A percentile compares a stretch with the other conserved stretches of the same genome.
Evolutionary conservation across 2,329 filamentous ascomycete genomes (phyloP).

Genomic region (Didymosphaeria variabile): DNA sequence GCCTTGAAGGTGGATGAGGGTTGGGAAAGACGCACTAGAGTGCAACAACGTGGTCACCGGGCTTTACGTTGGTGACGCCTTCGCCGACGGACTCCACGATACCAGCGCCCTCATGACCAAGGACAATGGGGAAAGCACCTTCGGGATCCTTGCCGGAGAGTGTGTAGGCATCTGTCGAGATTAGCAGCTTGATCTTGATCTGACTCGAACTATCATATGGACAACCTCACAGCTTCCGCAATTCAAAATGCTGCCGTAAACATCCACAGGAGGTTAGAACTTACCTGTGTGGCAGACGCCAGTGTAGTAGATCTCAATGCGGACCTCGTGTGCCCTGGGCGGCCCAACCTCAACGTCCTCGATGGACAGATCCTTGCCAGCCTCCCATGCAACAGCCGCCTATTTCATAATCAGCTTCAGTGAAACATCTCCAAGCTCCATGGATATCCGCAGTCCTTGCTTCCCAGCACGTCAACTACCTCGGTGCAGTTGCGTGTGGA

Average conservation of each 20-base stretch:
- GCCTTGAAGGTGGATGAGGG: background rate
- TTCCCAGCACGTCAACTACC: conserved; percentile 3
- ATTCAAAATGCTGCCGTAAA: background rate
- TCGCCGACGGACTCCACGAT: conserved; percentile 73
- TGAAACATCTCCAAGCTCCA: conserved; percentile 12
- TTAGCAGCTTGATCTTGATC: background rate
- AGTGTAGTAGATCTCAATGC: conserved; percentile 96
- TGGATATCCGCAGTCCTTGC: conserved; percentile 15
- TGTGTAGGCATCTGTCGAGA: conserved; percentile 67
- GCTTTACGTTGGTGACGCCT: conserved; percentile 93
- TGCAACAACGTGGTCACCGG: conserved; percentile 80
- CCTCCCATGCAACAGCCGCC: conserved; percentile 97
- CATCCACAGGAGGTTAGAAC: conserved; percentile 13
- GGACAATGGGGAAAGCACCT: conserved; percentile 61
- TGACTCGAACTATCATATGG: background rate
- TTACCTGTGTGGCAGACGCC: conserved; percentile 97
- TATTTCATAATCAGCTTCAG: conserved; percentile 43
- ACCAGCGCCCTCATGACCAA: conserved; percentile 54
- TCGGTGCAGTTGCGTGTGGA: background rate
- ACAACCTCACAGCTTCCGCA: background rate
- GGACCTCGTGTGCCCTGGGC: conserved; percentile 91
- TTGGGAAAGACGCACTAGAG: conserved; percentile 50
- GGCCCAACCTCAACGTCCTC: conserved; percentile 93
- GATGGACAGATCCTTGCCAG: conserved; percentile 85
- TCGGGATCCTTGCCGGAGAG: conserved; percentile 88